phyloP scores from a whole-genome alignment of 192 early-diverging fungal genomes.

The Linnemannia schmuckeri region DNA sequence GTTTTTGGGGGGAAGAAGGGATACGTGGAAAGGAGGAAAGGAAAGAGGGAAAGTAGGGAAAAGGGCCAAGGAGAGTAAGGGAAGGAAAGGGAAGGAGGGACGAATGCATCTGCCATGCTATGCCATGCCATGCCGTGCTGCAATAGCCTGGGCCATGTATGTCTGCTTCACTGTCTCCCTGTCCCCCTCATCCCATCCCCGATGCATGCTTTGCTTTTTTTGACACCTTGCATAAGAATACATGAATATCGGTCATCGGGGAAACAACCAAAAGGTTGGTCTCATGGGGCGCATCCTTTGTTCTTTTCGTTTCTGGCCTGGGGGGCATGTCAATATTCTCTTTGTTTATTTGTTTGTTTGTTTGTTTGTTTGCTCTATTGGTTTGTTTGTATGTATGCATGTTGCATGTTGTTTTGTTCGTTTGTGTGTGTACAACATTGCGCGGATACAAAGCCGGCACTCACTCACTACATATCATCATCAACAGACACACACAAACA shows the following conservation, averaged over 20 bases:
- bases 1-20: not conserved
- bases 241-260: constrained; percentile 2
- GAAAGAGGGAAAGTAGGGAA: not conserved
- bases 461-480: not conserved
- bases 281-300: not conserved
- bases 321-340: too few relatives aligned
- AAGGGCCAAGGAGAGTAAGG: not conserved
- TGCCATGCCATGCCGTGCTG: constrained; percentile 1
- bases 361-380: not conserved
- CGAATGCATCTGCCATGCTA: constrained; percentile 8
- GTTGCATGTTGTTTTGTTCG: not conserved
- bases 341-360: not conserved
- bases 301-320: not conserved
- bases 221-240: not conserved
- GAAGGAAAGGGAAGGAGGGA: not conserved
- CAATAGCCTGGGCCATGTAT: constrained; percentile 2
- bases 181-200: not conserved
- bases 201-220: not conserved
- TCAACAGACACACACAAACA: too few relatives aligned
- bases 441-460: not conserved
- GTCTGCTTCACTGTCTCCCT: not conserved
- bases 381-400: not conserved
- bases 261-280: not conserved
- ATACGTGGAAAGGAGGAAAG: not conserved
- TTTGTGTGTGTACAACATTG: constrained; percentile 7